Evolutionary conservation across 495 filamentous ascomycete species (phyloP).

Genomic region (Parmelia sp.): DNA sequence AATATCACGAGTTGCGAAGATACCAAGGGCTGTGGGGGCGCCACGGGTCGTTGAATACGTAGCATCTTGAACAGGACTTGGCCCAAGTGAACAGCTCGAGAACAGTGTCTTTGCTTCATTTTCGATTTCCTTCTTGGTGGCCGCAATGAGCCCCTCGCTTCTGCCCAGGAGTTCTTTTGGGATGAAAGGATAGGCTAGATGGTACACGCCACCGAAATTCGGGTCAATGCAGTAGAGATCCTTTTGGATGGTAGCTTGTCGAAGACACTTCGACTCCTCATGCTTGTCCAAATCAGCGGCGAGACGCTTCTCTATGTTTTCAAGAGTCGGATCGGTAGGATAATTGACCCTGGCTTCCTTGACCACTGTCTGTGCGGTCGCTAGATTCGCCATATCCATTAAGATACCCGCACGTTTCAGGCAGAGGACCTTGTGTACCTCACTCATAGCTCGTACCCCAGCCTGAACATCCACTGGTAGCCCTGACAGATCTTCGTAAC

Average conservation of each 20-base stretch:
- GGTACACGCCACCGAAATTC: background rate
- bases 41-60: background rate
- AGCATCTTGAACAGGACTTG: background rate
- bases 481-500: background rate
- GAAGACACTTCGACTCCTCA: background rate
- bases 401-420: background rate
- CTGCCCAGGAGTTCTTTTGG: background rate
- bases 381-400: background rate
- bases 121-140: background rate
- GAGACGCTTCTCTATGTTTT: background rate
- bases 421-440: background rate
- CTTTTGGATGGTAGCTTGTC: background rate
- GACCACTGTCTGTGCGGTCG: background rate
- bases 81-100: background rate
- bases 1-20: constrained; percentile 1
- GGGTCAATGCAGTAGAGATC: background rate
- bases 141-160: background rate
- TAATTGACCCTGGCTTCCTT: background rate
- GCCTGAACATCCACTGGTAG: background rate
- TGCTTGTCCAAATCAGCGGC: background rate
- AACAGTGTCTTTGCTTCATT: background rate
- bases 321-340: background rate
- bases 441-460: background rate
- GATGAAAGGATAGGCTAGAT: constrained; percentile 1
- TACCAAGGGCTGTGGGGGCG: background rate